These are phyloP conservation scores for Pestalotiopsis sp. DNA, from an alignment of 2,329 filamentous ascomycete genomes.

Conservation along the genomic window DNA sequence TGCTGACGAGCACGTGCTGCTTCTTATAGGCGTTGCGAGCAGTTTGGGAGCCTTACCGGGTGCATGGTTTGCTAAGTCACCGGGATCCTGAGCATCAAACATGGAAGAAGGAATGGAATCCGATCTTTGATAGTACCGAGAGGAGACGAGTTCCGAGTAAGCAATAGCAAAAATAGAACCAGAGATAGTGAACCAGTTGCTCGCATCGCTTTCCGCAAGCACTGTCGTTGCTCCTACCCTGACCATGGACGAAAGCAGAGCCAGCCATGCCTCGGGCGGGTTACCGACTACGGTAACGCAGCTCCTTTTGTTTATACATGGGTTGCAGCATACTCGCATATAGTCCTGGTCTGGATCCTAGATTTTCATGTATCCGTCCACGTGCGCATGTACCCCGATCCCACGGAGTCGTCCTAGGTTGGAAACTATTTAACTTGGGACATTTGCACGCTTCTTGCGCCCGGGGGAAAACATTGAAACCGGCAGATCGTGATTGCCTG, in stretches of 20 bases:
- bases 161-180: no score
- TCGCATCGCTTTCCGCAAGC: neutral
- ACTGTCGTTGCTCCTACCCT: neutral
- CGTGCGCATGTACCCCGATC: neutral
- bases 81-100: no score
- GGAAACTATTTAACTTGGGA: neutral
- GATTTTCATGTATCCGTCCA: neutral
- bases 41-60: no score
- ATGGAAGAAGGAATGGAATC: no score
- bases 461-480: neutral
- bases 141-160: no score
- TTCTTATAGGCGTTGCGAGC: no score
- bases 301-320: neutral
- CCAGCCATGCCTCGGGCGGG: neutral
- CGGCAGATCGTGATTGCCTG: neutral
- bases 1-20: no score
- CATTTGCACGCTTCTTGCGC: neutral
- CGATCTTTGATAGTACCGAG: no score
- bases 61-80: no score
- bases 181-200: no score
- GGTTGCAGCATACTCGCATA: neutral
- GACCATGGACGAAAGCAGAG: neutral
- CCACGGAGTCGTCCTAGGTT: neutral
- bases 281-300: neutral
- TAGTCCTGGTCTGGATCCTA: neutral